These are phyloP conservation scores for Curvularia sp. DNA, from an alignment of 2,329 filamentous ascomycete genomes.

Conservation along the genomic window DNA sequence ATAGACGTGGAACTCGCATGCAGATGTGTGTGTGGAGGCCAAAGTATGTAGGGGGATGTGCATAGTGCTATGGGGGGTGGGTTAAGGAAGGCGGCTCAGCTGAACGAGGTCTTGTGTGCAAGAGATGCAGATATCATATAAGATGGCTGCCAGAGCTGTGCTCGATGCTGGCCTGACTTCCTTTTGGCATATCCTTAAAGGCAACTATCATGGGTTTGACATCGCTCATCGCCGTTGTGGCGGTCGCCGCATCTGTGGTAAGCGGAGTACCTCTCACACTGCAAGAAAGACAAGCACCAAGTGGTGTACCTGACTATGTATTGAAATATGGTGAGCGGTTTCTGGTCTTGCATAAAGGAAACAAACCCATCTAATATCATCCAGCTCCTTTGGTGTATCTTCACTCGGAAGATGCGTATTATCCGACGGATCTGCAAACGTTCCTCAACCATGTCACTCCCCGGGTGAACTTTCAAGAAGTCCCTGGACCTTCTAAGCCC, in stretches of 20 bases:
- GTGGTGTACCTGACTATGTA: slow-evolving; percentile 47
- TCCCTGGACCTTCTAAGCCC: slow-evolving; percentile 45
- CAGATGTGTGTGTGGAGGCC: slow-evolving; percentile 2
- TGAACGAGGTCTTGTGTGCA: slow-evolving; percentile 11
- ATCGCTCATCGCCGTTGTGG: slow-evolving; percentile 16
- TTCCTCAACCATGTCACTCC: slow-evolving; percentile 54
- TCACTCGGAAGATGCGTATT: slow-evolving; percentile 52
- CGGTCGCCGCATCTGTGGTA: slow-evolving; percentile 24
- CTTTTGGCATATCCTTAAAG: background rate
- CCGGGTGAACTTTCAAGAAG: slow-evolving; percentile 45
- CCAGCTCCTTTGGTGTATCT: slow-evolving; percentile 56
- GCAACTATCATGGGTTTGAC: slow-evolving; percentile 22
- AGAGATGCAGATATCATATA: slow-evolving; percentile 1
- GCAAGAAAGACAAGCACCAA: slow-evolving; percentile 30
- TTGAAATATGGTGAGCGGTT: slow-evolving; percentile 47
- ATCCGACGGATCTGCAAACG: slow-evolving; percentile 53
- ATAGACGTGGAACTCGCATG: slow-evolving; percentile 8
- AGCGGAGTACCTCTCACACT: slow-evolving; percentile 28
- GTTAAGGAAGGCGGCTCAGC: slow-evolving; percentile 6
- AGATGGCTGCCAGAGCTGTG: background rate
- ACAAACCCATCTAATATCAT: slow-evolving; percentile 13
- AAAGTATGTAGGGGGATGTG: slow-evolving; percentile 2
- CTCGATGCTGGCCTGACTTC: slow-evolving; percentile 2
- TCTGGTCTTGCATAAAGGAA: background rate
- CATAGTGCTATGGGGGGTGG: background rate